Conservation (phyloP, 441 rosid species). For the Erysimum pusillum region DNA sequence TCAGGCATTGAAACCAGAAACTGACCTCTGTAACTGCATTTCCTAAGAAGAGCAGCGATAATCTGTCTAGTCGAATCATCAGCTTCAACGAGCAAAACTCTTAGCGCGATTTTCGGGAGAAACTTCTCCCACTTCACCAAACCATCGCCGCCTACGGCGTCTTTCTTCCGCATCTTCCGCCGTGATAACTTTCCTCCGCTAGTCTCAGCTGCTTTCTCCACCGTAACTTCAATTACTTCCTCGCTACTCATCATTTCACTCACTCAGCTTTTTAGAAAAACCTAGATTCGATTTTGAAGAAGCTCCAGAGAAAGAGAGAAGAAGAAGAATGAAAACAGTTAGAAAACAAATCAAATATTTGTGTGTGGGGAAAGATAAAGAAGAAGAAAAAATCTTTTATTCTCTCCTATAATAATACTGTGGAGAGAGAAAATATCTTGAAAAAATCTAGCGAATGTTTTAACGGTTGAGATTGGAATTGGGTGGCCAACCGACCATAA, state of each 20-base stretch:
- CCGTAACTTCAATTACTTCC: conserved; percentile 47
- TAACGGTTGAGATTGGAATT: conserved; percentile 27
- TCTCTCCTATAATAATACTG: conserved; percentile 10
- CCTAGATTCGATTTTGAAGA: conserved; percentile 4
- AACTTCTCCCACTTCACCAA: conserved; percentile 69
- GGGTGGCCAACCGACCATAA: conserved; percentile 12
- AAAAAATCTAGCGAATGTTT: conserved; percentile 32
- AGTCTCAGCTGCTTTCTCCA: conserved; percentile 33
- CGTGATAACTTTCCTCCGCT: conserved; percentile 37
- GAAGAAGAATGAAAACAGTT: conserved; percentile 25
- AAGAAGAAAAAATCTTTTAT: not conserved
- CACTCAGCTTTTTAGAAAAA: not conserved
- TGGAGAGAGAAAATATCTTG: conserved; percentile 23
- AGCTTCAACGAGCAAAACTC: conserved; percentile 88
- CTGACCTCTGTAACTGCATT: conserved; percentile 88
- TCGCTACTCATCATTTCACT: conserved; percentile 44
- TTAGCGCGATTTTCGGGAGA: conserved; percentile 70
- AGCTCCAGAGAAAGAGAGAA: conserved; percentile 15
- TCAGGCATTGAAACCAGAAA: conserved; percentile 10
- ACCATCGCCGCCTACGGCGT: conserved; percentile 44
- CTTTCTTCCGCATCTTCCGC: conserved; percentile 40
- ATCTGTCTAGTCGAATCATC: conserved; percentile 97
- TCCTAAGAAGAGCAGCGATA: conserved; percentile 80
- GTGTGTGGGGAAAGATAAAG: conserved; percentile 24
- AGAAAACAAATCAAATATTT: conserved; percentile 6